Base-by-base conservation (phyloP, 2,329 filamentous ascomycete species). In the Ascomycota sp. region DNA sequence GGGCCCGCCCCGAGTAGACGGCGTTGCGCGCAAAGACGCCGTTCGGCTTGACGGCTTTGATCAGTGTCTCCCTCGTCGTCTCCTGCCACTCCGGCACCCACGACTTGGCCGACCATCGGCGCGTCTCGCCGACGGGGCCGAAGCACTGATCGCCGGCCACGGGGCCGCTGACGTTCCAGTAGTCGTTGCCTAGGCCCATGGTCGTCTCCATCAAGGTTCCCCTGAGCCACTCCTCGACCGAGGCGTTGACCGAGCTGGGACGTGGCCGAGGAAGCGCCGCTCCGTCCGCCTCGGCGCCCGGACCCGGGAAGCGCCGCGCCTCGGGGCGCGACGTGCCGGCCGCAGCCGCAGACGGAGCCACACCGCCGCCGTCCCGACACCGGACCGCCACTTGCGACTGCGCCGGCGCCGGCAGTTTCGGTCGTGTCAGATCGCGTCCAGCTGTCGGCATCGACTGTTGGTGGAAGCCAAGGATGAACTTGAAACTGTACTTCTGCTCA, bases 401-500 rank as follows among this genome's bases (percentile, higher is more conserved):
- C 0, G 80, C 78, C 0, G 75, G 66, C 3, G 61, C 60, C 0
- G 80, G 80, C 4, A 89, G 61, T 9, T 74, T 63, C 2, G 80
- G 79, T 5, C 70, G 64, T 15, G 61, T 61, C 13, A 85, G 56
- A n/a, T 75, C 62, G 3, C 71, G 66, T 25, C 75, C 66, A 3
- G 64, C 65, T 0, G 58, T 55, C 30, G 65, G 59, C 36, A 65
- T 59, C 13, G 60, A 49, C 17, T 65, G 65, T 29, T 62, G 53
- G 25, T 71, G 61, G 61, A 68, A 75, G 35, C 76, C 73, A 2
- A 83, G 61, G 8, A 74, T 69, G 43, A 85, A 85, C 36, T 74
- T 78, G 57, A 85, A 85, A 35, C 69, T 62, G 42, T 69, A 81
- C 37, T 62, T 57, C 45, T 63, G 53, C 45, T 65, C 53, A 38